Evolutionary conservation across 306 rosid genomes (phyloP).

Genomic region (apple (Malus domestica)): DNA sequence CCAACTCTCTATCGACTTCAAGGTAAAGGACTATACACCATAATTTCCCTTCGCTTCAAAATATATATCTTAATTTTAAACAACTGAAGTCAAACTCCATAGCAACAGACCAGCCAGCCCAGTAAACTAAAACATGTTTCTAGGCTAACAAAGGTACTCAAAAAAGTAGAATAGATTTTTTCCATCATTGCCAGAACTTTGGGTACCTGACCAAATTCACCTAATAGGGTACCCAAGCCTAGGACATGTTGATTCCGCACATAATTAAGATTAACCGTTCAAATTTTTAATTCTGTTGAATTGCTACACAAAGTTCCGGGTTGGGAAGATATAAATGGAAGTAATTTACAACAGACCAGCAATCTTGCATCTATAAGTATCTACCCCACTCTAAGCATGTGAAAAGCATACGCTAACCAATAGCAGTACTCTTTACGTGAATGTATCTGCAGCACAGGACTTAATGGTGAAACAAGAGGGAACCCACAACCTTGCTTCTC

Average conservation of each 20-base stretch:
- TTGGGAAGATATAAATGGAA: not conserved
- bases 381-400: not conserved
- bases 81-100: not conserved
- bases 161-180: not conserved
- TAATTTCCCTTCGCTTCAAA: not conserved
- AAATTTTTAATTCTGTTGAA: not conserved
- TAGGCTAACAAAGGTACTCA: not conserved
- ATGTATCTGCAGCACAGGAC: too few species aligned
- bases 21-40: not conserved
- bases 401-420: not conserved
- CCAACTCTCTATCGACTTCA: not conserved
- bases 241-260: too few species aligned
- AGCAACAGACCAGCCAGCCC: not conserved
- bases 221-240: not conserved
- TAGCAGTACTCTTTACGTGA: not conserved
- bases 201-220: not conserved
- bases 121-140: not conserved
- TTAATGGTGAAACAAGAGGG: not conserved
- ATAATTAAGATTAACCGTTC: not conserved
- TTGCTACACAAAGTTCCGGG: not conserved
- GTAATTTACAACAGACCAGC: not conserved
- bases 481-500: not conserved
- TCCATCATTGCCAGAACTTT: not conserved
- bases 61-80: not conserved
- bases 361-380: not conserved